A percentile compares a stretch with the other conserved stretches of the same genome.
These are phyloP conservation scores for Solanum chiquidenum DNA, from an alignment of 257 asterid genomes.

Conservation along the genomic window DNA sequence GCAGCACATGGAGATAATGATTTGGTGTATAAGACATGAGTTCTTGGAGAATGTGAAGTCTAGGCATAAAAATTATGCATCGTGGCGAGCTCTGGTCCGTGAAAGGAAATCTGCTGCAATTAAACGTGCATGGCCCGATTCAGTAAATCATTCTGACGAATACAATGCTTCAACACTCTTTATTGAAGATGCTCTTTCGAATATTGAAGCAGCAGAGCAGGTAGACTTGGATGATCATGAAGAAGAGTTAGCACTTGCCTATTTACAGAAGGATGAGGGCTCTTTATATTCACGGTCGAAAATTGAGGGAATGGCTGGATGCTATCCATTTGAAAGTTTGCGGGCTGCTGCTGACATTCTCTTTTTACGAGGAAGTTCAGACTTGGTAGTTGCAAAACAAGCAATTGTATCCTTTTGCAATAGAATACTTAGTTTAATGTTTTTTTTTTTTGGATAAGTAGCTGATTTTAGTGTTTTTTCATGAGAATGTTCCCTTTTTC, in stretches of 20 bases:
- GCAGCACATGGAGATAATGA: constrained; percentile 85
- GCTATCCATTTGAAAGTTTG: constrained; percentile 74
- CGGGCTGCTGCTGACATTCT: constrained; percentile 81
- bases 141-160: constrained; percentile 21
- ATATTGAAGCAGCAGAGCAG: constrained; percentile 58
- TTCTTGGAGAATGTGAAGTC: constrained; percentile 56
- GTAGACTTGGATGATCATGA: constrained; percentile 30
- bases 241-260: constrained; percentile 38
- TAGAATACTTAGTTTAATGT: neutral
- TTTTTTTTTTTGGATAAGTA: neutral
- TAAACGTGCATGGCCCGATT: constrained; percentile 78
- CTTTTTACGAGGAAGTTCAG: constrained; percentile 80
- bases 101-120: constrained; percentile 71
- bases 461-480: neutral
- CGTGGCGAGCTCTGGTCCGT: constrained; percentile 52
- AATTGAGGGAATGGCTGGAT: constrained; percentile 61
- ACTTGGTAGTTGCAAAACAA: constrained; percentile 77
- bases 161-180: constrained; percentile 51
- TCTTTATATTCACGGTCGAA: constrained; percentile 31
- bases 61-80: constrained; percentile 38
- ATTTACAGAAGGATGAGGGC: constrained; percentile 34
- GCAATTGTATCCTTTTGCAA: constrained; percentile 77
- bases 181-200: constrained; percentile 80
- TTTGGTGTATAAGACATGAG: constrained; percentile 79
- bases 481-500: neutral